Base-by-base conservation (phyloP, 2,329 filamentous ascomycete genomes). In the Hymenoscyphus fructigenus region DNA sequence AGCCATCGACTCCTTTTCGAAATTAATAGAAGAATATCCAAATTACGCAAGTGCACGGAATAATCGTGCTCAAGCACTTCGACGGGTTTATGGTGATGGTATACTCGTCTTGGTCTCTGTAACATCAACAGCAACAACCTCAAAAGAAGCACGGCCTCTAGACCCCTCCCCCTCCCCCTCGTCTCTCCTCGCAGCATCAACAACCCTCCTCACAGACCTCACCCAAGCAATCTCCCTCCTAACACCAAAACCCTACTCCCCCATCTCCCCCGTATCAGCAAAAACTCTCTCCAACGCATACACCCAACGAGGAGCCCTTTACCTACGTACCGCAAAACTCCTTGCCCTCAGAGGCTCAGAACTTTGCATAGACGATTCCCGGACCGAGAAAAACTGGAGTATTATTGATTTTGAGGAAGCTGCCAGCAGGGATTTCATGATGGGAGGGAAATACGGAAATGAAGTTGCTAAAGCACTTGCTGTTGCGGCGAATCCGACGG, bases 11-110 rank as follows among this genome's bases (percentile, higher is more conserved):
- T 76, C 79, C 5, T 78, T 93, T 5, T 81, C 82, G 34, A 73
- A 76, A 1, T 79, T 92, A 36, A 84, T 92, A 50, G 72, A 79
- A 2, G 76, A 83, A 28, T 75, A 86, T 61, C 88, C 90, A 2
- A 76, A 79, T 36, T 93, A 93, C 76, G 89, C 90, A 26, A 91
- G 88, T 68, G 89, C 87, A 5, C 84, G 86, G 65, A 90, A 92
- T 75, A 93, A 94, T 76, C 83, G 90, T 59, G 91, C 88, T 2
- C 91, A 93, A 75, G 82, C 88, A 9, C 71, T 84, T 34, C 79
- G 89, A 26, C 80, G 88, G 58, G 77, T 87, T 63, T 87, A 89
- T 67, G 88, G 88, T 12, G 87, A 90, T 72, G 78, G 79, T 2
- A 80, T 88, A 73, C 76, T 89, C 26, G 75, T 87, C 41, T 70